Evolutionary conservation across 2,329 filamentous ascomycete genomes (phyloP).

Genomic region (Cercospora citrullina): DNA sequence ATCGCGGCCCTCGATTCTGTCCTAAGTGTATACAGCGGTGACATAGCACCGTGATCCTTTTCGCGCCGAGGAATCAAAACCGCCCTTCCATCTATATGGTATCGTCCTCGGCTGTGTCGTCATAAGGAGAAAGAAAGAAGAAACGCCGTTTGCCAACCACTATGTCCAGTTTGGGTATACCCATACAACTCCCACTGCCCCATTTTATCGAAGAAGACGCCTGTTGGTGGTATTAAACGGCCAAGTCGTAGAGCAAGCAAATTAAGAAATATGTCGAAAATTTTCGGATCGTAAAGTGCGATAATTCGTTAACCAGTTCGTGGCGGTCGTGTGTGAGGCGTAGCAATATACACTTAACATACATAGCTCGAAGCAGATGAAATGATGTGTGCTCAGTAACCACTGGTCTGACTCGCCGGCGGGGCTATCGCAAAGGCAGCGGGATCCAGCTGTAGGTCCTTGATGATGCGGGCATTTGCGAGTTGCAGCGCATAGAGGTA

Average conservation of each 20-base stretch:
- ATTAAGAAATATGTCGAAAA: neutral
- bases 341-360: neutral
- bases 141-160: neutral
- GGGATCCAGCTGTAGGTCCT: slow-evolving; percentile 13
- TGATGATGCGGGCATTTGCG: slow-evolving; percentile 9
- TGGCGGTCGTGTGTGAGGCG: neutral
- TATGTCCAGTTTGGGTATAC: slow-evolving; percentile 3
- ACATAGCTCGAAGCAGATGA: neutral
- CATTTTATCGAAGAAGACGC: slow-evolving; percentile 3
- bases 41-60: neutral
- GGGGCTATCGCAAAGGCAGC: neutral
- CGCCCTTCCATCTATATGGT: slow-evolving; percentile 1
- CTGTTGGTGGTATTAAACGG: neutral
- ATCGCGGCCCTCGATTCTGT: neutral
- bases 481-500: slow-evolving; percentile 13
- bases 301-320: slow-evolving; percentile 2
- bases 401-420: slow-evolving; percentile 1
- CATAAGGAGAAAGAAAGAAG: neutral
- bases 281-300: slow-evolving; percentile 1
- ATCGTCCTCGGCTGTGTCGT: neutral
- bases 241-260: slow-evolving; percentile 5
- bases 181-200: slow-evolving; percentile 4
- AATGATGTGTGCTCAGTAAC: neutral
- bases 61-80: neutral
- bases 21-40: neutral